A percentile compares a stretch with the other conserved stretches of the same genome.
phyloP scores from a whole-genome alignment of 164 flowering plant genomes.

The Platanus orientalis region DNA sequence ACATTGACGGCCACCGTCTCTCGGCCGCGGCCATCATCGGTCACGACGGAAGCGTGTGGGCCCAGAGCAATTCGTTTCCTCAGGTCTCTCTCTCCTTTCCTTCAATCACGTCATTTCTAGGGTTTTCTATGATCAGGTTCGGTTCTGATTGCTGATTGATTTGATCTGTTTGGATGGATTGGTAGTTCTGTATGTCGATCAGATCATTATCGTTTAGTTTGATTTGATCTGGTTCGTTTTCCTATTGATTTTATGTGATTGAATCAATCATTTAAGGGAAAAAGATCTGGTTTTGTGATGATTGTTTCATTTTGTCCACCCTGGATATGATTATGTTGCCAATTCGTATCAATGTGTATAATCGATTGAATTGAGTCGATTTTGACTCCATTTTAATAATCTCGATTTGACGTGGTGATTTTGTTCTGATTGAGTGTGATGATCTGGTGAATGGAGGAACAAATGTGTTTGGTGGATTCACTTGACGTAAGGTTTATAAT shows the following conservation, averaged over 20 bases:
- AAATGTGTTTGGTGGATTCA: neutral
- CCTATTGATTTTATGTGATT: neutral
- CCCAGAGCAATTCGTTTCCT: conserved; percentile 54
- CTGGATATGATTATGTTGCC: too few species aligned
- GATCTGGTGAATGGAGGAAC: neutral
- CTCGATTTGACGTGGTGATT: neutral
- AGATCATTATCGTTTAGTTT: neutral
- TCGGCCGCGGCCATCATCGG: conserved; percentile 53
- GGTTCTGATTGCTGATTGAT: neutral
- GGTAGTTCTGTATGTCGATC: neutral
- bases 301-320: neutral
- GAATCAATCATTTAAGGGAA: neutral
- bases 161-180: neutral
- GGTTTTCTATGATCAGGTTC: neutral
- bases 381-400: neutral
- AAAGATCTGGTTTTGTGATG: too few species aligned
- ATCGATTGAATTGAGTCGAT: neutral
- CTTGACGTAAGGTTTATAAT: neutral
- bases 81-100: conserved; percentile 22
- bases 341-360: neutral
- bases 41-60: conserved; percentile 60
- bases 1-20: conserved; percentile 40
- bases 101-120: neutral
- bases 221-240: neutral
- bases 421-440: neutral